phyloP scores from a whole-genome alignment of 768 basidiomycete genomes.

The Omphalotus guepiniiformis region DNA sequence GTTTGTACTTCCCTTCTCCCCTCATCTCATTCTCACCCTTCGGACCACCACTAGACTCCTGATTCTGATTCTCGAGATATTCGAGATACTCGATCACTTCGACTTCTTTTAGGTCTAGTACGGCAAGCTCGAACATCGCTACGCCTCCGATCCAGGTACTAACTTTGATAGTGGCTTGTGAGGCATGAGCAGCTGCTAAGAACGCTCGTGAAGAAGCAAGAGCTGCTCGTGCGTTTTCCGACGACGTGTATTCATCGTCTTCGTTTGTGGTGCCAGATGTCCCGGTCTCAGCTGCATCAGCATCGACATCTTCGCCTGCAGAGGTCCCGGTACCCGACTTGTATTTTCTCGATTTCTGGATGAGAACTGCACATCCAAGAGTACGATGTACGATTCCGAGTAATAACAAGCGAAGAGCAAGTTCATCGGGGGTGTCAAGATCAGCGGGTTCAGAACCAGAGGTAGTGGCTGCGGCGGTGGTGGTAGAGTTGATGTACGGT shows the following conservation, averaged over 20 bases:
- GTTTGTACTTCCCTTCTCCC: constrained; percentile 25
- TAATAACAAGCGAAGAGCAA: constrained; percentile 63
- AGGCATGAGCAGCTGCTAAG: constrained; percentile 30
- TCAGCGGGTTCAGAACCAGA: constrained; percentile 25
- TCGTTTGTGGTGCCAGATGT: not conserved
- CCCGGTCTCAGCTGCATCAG: not conserved
- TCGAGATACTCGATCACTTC: too few relatives aligned
- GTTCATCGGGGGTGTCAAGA: constrained; percentile 68
- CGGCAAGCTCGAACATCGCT: constrained; percentile 65
- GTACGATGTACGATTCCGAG: constrained; percentile 67
- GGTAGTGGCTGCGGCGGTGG: constrained; percentile 4
- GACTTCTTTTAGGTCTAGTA: constrained; percentile 61
- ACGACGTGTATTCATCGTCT: not conserved
- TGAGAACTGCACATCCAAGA: constrained; percentile 32
- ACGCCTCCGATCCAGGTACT: constrained; percentile 69
- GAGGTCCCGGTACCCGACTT: not conserved
- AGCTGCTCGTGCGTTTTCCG: not conserved
- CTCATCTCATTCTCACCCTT: constrained; percentile 17
- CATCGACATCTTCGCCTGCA: not conserved
- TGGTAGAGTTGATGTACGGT: constrained; percentile 18
- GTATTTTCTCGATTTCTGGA: not conserved
- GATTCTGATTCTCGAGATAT: too few relatives aligned
- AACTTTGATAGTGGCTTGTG: constrained; percentile 36
- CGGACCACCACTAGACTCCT: too few relatives aligned
- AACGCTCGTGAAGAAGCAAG: constrained; percentile 37